Evolutionary conservation across 225 moss, liverwort and hornwort genomes (phyloP), one percentile per base, ranked within the genome.

Genomic region (Lunularia cruciata): DNA sequence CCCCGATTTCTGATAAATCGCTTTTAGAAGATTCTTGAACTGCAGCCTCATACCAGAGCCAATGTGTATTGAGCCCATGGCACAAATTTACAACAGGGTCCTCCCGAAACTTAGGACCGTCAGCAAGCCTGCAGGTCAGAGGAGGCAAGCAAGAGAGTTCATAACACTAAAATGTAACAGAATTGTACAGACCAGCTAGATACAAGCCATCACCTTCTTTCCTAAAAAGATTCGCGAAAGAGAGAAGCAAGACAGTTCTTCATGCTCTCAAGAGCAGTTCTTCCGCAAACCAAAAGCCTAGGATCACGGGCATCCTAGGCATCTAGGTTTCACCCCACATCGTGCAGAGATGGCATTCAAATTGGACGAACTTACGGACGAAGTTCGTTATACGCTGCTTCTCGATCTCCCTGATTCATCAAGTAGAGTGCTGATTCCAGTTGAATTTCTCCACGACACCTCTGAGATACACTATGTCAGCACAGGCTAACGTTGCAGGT

Each of bases 301-400:
- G n/a, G n/a, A n/a, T n/a, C n/a, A n/a, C n/a, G n/a, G n/a, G n/a
- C n/a, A n/a, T n/a, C n/a, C n/a, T n/a, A n/a, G n/a, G n/a, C n/a
- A n/a, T n/a, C n/a, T n/a, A n/a, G n/a, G n/a, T n/a, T n/a, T n/a
- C n/a, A n/a, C n/a, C n/a, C n/a, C n/a, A n/a, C n/a, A n/a, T n/a
- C n/a, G n/a, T n/a, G n/a, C n/a, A n/a, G n/a, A n/a, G n/a, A n/a
- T n/a, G n/a, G n/a, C n/a, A n/a, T n/a, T n/a, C n/a, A n/a, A n/a
- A n/a, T n/a, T n/a, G n/a, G n/a, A n/a, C n/a, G n/a, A 68, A 65
- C 84, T 68, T 87, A 94, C 90, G 90, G 84, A 55, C 91, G 87
- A 66, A 96, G 83, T 77, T 96, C 92, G 72, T 92, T 83, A 47
- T 92, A 96, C n/a, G 92, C 88, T 59, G 90, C 87, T 63, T 90